Conservation (phyloP, 257 asterid genomes). For the Solanum tarapatanum region DNA sequence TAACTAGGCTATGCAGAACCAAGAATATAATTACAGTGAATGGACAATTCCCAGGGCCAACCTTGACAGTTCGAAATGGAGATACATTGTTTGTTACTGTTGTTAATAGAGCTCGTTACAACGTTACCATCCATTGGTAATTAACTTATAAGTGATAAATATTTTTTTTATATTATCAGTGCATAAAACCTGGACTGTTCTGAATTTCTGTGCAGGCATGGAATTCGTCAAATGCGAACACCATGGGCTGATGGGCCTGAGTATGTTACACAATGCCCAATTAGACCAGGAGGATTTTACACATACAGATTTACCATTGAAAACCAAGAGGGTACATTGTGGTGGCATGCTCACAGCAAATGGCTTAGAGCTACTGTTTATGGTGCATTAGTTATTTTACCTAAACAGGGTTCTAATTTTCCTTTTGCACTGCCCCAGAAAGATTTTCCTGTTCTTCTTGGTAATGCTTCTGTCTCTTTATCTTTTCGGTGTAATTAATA, state of each 20-base stretch:
- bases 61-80: constrained; percentile 38
- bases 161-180: not conserved
- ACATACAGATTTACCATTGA: constrained; percentile 50
- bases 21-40: constrained; percentile 45
- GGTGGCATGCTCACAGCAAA: constrained; percentile 82
- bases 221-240: constrained; percentile 53
- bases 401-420: constrained; percentile 33
- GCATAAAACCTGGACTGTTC: not conserved
- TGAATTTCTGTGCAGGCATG: constrained; percentile 34
- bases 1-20: constrained; percentile 45
- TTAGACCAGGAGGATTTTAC: constrained; percentile 46
- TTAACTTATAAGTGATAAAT: not conserved
- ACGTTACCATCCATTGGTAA: constrained; percentile 60
- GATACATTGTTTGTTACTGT: constrained; percentile 44
- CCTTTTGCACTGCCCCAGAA: constrained; percentile 40
- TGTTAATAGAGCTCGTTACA: constrained; percentile 41
- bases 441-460: constrained; percentile 51
- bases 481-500: not conserved
- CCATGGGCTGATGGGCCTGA: constrained; percentile 84
- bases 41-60: constrained; percentile 74
- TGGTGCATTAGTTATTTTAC: constrained; percentile 54
- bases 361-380: constrained; percentile 69
- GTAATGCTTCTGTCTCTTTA: constrained; percentile 6
- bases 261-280: constrained; percentile 63
- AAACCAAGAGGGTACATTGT: constrained; percentile 60